A percentile compares a stretch with the other conserved stretches of the same genome.
Evolutionary conservation across 164 flowering plant genomes (phyloP).

Genomic region (Cinnamomum chago): DNA sequence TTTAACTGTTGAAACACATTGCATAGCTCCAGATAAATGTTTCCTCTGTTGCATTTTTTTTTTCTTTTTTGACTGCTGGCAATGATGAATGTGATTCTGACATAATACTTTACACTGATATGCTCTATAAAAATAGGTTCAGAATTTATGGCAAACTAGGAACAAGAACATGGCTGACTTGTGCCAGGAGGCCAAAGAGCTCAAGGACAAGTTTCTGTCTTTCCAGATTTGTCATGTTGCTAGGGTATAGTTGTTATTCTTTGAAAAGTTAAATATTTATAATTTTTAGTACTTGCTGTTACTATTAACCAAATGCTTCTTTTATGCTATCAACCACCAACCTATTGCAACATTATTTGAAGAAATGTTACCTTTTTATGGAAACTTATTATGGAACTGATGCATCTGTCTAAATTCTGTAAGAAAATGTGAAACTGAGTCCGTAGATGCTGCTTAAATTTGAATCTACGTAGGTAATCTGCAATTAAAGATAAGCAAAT

Average conservation of each 20-base stretch:
- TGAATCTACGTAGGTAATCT: not conserved
- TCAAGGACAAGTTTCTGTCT: slow-evolving; percentile 50
- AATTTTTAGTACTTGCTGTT: not conserved
- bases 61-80: not conserved
- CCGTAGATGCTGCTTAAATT: not conserved
- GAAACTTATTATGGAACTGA: not conserved
- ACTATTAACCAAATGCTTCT: not conserved
- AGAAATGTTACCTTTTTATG: not conserved
- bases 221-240: slow-evolving; percentile 63
- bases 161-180: slow-evolving; percentile 43
- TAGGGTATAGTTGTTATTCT: slow-evolving; percentile 38
- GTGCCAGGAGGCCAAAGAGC: slow-evolving; percentile 47
- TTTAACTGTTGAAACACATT: no score
- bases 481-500: not conserved
- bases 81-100: not conserved
- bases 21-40: no score
- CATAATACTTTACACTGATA: not conserved
- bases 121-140: slow-evolving; percentile 37
- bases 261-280: not conserved
- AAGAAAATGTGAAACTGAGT: not conserved
- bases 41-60: no score
- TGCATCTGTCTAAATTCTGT: not conserved
- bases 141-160: slow-evolving; percentile 66
- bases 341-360: not conserved
- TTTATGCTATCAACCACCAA: not conserved